A percentile compares a stretch with the other conserved stretches of the same genome.
phyloP scores from a whole-genome alignment of 164 flowering plant genomes.

The Sedum album region DNA sequence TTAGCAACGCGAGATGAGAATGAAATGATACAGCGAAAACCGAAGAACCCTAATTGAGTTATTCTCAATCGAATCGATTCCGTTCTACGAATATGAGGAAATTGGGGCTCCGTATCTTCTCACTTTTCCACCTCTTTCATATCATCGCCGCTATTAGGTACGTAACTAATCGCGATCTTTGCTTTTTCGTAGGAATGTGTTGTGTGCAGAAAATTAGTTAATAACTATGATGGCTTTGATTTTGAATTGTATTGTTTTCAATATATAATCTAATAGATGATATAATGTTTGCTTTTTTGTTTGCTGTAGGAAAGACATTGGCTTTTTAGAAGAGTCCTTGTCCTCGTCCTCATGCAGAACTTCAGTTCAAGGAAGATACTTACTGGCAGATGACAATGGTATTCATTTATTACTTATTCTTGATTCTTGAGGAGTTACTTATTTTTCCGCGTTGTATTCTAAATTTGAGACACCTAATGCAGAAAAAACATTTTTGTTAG shows the following conservation, averaged over 20 bases:
- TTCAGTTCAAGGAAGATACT: constrained; percentile 56
- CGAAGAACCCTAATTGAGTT: not conserved
- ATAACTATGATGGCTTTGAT: too few species aligned
- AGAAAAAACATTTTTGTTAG: too few species aligned
- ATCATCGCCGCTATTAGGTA: not conserved
- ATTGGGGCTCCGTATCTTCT: not conserved
- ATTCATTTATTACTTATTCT: not conserved
- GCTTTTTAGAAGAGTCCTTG: constrained; percentile 17
- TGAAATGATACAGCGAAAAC: too few species aligned
- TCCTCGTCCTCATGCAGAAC: not conserved
- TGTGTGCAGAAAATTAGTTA: too few species aligned
- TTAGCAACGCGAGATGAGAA: too few species aligned
- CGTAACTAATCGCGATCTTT: not conserved
- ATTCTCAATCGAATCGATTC: too few species aligned
- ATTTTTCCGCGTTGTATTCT: too few species aligned
- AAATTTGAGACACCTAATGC: too few species aligned
- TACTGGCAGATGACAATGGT: constrained; percentile 53
- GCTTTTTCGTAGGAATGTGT: not conserved
- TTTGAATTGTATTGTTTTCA: too few species aligned
- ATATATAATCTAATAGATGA: too few species aligned
- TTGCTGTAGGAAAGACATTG: constrained; percentile 34
- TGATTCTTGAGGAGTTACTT: not conserved
- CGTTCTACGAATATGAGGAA: not conserved
- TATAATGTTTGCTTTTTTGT: not conserved
- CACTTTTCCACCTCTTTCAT: not conserved